Percentiles rank a stretch among this genome's conserved stretches.
phyloP scores from a whole-genome alignment of 345 rosid genomes.

The Citrus unshiu region DNA sequence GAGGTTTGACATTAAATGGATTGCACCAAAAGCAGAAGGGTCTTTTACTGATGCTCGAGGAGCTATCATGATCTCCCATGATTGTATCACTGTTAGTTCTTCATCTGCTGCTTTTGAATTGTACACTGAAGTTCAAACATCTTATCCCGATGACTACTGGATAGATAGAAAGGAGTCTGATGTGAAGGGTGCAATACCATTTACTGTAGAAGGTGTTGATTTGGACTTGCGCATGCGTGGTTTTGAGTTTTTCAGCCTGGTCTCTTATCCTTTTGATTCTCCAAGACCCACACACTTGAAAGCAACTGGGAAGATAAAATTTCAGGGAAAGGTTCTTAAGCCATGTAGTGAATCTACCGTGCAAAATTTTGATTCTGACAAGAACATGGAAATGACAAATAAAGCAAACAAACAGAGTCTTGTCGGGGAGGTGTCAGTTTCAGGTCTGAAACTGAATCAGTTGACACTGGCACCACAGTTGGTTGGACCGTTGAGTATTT shows the following conservation, averaged over 20 bases:
- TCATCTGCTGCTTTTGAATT: conserved; percentile 90
- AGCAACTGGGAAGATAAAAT: conserved; percentile 90
- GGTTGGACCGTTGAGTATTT: conserved; percentile 74
- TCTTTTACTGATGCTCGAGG: conserved; percentile 97
- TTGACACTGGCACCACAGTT: conserved; percentile 89
- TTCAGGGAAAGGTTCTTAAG: conserved; percentile 72
- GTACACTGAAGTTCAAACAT: conserved; percentile 67
- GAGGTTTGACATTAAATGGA: conserved; percentile 97
- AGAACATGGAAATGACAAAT: conserved; percentile 22
- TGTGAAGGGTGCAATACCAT: conserved; percentile 47
- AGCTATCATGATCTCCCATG: conserved; percentile 87
- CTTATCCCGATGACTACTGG: conserved; percentile 61
- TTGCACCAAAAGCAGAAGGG: conserved; percentile 97
- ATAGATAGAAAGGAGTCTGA: conserved; percentile 37
- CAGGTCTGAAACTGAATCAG: conserved; percentile 92
- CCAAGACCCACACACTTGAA: conserved; percentile 91
- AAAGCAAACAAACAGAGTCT: conserved; percentile 43
- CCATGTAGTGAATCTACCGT: conserved; percentile 23
- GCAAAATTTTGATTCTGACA: conserved; percentile 29
- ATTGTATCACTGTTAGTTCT: conserved; percentile 70
- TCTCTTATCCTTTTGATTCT: conserved; percentile 88
- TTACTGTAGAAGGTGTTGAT: conserved; percentile 84
- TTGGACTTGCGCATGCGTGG: conserved; percentile 93
- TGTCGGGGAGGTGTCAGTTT: conserved; percentile 76
- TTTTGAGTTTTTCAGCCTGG: conserved; percentile 90